Percentiles rank a stretch among this genome's conserved stretches.
These are phyloP conservation scores for Dorcoceras hygrometricum DNA, from an alignment of 257 asterid genomes.

Conservation along the genomic window DNA sequence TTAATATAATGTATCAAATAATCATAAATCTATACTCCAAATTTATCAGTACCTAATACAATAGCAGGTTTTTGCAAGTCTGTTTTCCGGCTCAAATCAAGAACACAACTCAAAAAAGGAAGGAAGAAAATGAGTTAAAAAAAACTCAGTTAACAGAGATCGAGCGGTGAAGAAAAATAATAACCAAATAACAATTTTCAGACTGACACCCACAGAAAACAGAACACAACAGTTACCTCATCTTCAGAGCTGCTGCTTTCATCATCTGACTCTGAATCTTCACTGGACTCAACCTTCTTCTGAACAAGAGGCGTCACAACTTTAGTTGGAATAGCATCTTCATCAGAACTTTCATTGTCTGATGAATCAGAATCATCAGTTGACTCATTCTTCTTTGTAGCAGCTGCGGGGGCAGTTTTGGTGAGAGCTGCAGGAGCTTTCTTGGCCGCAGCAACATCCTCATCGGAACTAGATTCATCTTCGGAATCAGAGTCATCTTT, in stretches of 20 bases:
- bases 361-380: background rate
- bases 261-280: slow-evolving; percentile 30
- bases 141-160: no score
- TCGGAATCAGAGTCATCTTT: background rate
- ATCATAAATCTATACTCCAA: background rate
- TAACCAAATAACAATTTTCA: background rate
- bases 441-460: slow-evolving; percentile 6
- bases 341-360: slow-evolving; percentile 34
- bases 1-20: no score
- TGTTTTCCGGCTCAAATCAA: background rate
- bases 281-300: slow-evolving; percentile 20
- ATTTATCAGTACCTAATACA: background rate
- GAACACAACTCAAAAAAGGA: no score
- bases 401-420: no score
- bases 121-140: background rate
- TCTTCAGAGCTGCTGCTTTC: slow-evolving; percentile 20
- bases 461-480: background rate
- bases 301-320: slow-evolving; percentile 13
- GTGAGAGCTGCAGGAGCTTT: background rate
- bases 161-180: no score
- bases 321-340: slow-evolving; percentile 18
- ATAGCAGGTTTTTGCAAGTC: no score
- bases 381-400: background rate
- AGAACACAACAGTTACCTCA: background rate
- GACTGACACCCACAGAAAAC: background rate